Base-by-base conservation (phyloP, 805 yeast species). In the Lachancea thermotolerans region DNA sequence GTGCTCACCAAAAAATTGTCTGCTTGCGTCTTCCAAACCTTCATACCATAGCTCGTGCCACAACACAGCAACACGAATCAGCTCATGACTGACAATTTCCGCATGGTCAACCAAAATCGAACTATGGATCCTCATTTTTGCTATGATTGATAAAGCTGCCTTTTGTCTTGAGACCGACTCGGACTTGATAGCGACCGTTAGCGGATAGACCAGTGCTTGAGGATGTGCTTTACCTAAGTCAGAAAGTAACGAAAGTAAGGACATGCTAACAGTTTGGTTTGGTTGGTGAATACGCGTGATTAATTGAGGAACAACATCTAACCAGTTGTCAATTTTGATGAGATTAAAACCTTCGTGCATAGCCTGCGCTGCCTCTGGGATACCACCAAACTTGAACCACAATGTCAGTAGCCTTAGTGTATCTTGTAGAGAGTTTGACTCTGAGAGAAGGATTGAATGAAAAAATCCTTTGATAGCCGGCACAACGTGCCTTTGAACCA, bases 31-130 rank as follows among this genome's bases (percentile, higher is more conserved):
- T 61, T 93, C 99, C 29, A 93, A 71, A 2, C 95, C 97, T 66
- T 91, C 98, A 55, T 89, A 90, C 99, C 99, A 93, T 60, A 85
- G 83, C 58, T 93, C 99, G 58, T 89, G 95, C 97, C 99, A 90
- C 49, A 93, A 67, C 3, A 91, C 96, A 1, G 98, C 96, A 14
- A 89, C 96, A 53, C 98, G 73, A 50, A 93, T 90, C 46, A 93
- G 75, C 59, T 93, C 99, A 53, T 81, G 82, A 67, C 95, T 85
- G n/a, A 93, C 97, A 45, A 90, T 64, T 54, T 89, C 96, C 0
- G 97, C 90, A 60, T 93, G 98, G 50, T 84, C 89, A 25, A 93
- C 96, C 49, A 93, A 69, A 0, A 71, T 67, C 0, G 97, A 77
- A 36, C 95, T 85, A 55, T 93, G 97, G 3, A 82, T 74, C 52